Conservation (phyloP, 306 rosid genomes). For the Gastrolobium bilobum region DNA sequence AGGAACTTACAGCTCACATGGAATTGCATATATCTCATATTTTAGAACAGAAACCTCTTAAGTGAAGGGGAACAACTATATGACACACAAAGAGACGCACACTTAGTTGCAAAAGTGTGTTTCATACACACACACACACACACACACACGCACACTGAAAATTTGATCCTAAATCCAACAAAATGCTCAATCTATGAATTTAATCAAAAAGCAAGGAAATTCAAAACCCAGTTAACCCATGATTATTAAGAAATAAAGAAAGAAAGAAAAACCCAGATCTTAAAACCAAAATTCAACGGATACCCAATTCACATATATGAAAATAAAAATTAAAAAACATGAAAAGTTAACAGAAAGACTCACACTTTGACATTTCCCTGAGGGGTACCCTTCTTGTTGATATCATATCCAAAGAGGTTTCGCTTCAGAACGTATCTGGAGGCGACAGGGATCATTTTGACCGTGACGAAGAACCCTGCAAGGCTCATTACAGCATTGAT, state of each 20-base stretch:
- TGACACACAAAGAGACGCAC: conserved; percentile 1
- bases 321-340: background rate
- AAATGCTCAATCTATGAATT: conserved; percentile 17
- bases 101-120: background rate
- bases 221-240: background rate
- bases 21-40: conserved; percentile 26
- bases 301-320: background rate
- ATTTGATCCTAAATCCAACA: conserved; percentile 21
- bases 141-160: background rate
- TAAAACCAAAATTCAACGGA: conserved; percentile 41
- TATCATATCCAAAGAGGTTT: conserved; percentile 85
- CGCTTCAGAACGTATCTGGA: conserved; percentile 80
- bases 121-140: too few relatives aligned
- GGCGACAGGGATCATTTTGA: conserved; percentile 87
- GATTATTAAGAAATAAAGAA: background rate
- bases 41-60: background rate
- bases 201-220: background rate
- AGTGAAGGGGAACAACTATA: conserved; percentile 17
- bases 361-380: conserved; percentile 88
- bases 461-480: conserved; percentile 65
- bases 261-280: conserved; percentile 4
- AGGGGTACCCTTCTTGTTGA: conserved; percentile 90
- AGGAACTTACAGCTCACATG: conserved; percentile 8
- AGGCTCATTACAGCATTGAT: conserved; percentile 84
- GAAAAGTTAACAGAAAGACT: conserved; percentile 40